Base-by-base conservation (phyloP, 2,329 filamentous ascomycete species). In the Cladophialophora immunda region DNA sequence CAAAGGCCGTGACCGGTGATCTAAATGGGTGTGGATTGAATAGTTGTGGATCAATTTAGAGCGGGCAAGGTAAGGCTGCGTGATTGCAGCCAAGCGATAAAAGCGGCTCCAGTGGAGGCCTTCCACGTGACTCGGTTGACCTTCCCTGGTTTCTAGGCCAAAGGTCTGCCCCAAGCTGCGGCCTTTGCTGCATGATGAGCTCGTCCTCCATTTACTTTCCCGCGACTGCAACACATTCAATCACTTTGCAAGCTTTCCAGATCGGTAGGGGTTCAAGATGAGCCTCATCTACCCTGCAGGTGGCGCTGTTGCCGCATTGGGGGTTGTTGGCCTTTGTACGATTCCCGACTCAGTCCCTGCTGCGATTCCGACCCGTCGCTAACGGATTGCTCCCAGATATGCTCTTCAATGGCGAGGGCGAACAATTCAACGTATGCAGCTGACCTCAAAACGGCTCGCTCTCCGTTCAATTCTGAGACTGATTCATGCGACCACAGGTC, bases 321-420 rank as follows among this genome's bases (percentile, higher is more conserved):
- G 86, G 65, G 84, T 95, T 68, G 88, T 94, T 75, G 92, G 90
- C 85, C 84, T 89, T 80, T 95, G 92, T 96, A 87, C 80, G 92
- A 83, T 56, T 47, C 22, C 61, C 53, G 50, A 22, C 45, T 54
- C 15, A 25, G 25, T 50, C 29, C 19, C 34, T 54, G 11, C 34
- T 54, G 11, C 25, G 27, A 54, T 17, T 22, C 36, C 47, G 32
- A 29, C 45, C 45, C 19, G 5, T 27, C 67, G 25, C 64, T 64
- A 62, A 69, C 62, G 29, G 36, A 13, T 27, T 27, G 45, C 58
- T 56, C 55, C 58, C 80, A 99, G 95, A 99, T 82, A 96, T 99
- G 93, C 92, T 99, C 79, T 97, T 99, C 79, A 96, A 95, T 77
- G 93, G 93, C 77, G 93, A 92, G 80, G 95, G 96, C 78, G 94